phyloP scores from a whole-genome alignment of 495 filamentous ascomycete species.

The Hapsidospora chrysogenum region DNA sequence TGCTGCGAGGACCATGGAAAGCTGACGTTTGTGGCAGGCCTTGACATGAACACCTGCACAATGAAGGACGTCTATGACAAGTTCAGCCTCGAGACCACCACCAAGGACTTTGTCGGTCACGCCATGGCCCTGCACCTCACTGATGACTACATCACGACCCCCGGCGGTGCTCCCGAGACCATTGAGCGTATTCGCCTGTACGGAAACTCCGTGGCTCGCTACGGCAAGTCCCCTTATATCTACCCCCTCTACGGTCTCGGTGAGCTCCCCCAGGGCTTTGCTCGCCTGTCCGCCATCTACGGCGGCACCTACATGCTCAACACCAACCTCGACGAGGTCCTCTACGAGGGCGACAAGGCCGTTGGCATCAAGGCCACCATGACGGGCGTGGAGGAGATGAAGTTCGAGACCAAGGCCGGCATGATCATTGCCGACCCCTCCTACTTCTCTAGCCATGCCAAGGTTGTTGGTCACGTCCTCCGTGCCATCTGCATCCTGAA shows the following conservation, averaged over 20 bases:
- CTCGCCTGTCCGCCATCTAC: conserved; percentile 91
- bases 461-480: conserved; percentile 72
- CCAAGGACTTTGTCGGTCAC: conserved; percentile 91
- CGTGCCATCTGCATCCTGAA: conserved; percentile 96
- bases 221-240: conserved; percentile 98
- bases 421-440: conserved; percentile 93
- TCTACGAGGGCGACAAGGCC: conserved; percentile 67
- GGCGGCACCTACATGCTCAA: conserved; percentile 99
- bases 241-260: conserved; percentile 96
- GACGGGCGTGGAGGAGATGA: conserved; percentile 76
- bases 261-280: conserved; percentile 96
- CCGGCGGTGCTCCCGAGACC: conserved; percentile 64
- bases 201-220: conserved; percentile 93
- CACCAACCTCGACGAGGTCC: conserved; percentile 75
- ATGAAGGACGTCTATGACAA: conserved; percentile 98
- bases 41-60: conserved; percentile 60
- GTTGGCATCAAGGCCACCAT: conserved; percentile 94
- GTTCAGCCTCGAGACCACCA: conserved; percentile 81
- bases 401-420: conserved; percentile 87
- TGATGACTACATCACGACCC: conserved; percentile 64
- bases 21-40: conserved; percentile 32
- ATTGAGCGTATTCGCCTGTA: conserved; percentile 90
- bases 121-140: conserved; percentile 92
- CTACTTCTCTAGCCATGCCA: conserved; percentile 84
- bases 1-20: background rate